These are phyloP conservation scores for barley (Hordeum vulgare) DNA, from an alignment of 176 grass and related monocot genomes.

Conservation along the genomic window MorexV3_pseudomolecules_assembly NC_058524.1:216294004-216294503, in stretches of 20 bases:
- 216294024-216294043: not conserved
- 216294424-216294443: constrained; percentile 9
- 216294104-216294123: constrained; percentile 39
- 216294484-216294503: constrained; percentile 34
- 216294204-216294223: constrained; percentile 40
- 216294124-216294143: constrained; percentile 25
- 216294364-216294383: constrained; percentile 34
- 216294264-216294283: constrained; percentile 26
- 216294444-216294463: constrained; percentile 29
- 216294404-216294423: constrained; percentile 41
- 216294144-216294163: constrained; percentile 8
- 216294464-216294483: constrained; percentile 42
- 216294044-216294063: not conserved
- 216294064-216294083: constrained; percentile 13
- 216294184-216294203: constrained; percentile 30
- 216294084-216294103: constrained; percentile 23
- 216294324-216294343: constrained; percentile 47
- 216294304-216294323: constrained; percentile 43
- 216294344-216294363: constrained; percentile 32
- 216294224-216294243: constrained; percentile 38
- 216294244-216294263: constrained; percentile 25
- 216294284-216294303: constrained; percentile 48
- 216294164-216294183: constrained; percentile 30
- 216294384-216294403: constrained; percentile 44
- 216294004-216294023: not conserved